Evolutionary conservation across 306 rosid genomes (phyloP).

Genomic region (Trichosanthes cucumerina): DNA sequence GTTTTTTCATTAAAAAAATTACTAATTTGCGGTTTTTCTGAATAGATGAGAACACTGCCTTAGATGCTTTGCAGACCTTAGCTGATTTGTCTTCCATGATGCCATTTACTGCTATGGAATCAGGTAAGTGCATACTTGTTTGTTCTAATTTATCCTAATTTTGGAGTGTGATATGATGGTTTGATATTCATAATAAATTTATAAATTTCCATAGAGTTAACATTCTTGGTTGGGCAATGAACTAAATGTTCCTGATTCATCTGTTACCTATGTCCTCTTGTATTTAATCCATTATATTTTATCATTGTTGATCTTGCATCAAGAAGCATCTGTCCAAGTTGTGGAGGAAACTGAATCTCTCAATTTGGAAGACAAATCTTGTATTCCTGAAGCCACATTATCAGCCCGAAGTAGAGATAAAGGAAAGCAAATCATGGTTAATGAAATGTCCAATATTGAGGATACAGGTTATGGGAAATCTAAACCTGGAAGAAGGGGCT

Average conservation of each 20-base stretch:
- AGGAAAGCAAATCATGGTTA: constrained; percentile 26
- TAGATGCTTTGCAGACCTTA: constrained; percentile 78
- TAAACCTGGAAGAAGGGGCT: constrained; percentile 53
- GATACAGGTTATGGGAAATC: constrained; percentile 37
- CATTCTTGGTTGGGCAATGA: neutral
- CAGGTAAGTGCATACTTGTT: constrained; percentile 41
- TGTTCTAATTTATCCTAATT: neutral
- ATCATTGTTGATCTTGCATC: constrained; percentile 9
- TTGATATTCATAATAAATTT: neutral
- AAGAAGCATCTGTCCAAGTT: constrained; percentile 62
- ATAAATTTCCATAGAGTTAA: neutral
- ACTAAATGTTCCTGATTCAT: neutral
- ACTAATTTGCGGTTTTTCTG: constrained; percentile 1
- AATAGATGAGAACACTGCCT: constrained; percentile 48
- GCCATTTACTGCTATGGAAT: constrained; percentile 49
- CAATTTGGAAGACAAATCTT: constrained; percentile 42
- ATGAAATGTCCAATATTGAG: constrained; percentile 33
- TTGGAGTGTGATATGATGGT: neutral
- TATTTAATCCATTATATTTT: neutral
- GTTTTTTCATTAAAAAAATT: neutral
- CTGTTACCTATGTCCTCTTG: neutral
- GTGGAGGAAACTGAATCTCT: constrained; percentile 41
- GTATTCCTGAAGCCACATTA: constrained; percentile 51
- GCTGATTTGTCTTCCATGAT: constrained; percentile 77
- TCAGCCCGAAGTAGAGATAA: constrained; percentile 45